These are phyloP conservation scores for Plasmodium cynomolgi DNA, from an alignment of 169 alveolate species.

Conservation along the genomic window DNA sequence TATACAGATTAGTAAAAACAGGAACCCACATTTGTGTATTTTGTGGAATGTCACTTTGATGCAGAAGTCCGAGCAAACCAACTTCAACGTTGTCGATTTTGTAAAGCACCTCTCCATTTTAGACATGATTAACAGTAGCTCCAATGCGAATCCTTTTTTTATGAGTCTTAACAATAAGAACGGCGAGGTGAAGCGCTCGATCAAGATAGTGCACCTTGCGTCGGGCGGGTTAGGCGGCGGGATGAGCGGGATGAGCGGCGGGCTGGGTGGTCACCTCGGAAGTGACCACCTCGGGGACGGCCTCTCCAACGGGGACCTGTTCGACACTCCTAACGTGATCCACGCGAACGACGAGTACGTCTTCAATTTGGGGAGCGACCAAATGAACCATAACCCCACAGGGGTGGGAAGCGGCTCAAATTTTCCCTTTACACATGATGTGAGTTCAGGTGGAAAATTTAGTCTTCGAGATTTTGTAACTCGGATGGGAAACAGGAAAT, in stretches of 20 bases:
- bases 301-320: background rate
- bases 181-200: background rate
- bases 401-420: background rate
- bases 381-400: background rate
- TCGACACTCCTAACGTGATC: background rate
- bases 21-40: slow-evolving; percentile 27
- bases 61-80: slow-evolving; percentile 2
- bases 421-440: background rate
- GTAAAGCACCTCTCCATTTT: slow-evolving; percentile 33
- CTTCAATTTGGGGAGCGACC: background rate
- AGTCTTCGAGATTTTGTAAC: background rate
- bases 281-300: background rate
- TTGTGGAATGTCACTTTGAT: slow-evolving; percentile 32
- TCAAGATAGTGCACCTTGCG: slow-evolving; percentile 10
- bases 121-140: slow-evolving; percentile 31
- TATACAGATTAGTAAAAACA: slow-evolving; percentile 51
- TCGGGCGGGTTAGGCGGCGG: background rate
- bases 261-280: background rate
- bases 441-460: background rate
- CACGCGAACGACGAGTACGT: background rate
- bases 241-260: background rate
- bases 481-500: background rate
- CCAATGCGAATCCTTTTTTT: slow-evolving; percentile 50
- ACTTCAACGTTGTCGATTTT: slow-evolving; percentile 30
- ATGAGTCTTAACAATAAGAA: background rate